These are phyloP conservation scores for Fusarium falciforme DNA, from an alignment of 2,329 filamentous ascomycete genomes.

Conservation along the genomic window DNA sequence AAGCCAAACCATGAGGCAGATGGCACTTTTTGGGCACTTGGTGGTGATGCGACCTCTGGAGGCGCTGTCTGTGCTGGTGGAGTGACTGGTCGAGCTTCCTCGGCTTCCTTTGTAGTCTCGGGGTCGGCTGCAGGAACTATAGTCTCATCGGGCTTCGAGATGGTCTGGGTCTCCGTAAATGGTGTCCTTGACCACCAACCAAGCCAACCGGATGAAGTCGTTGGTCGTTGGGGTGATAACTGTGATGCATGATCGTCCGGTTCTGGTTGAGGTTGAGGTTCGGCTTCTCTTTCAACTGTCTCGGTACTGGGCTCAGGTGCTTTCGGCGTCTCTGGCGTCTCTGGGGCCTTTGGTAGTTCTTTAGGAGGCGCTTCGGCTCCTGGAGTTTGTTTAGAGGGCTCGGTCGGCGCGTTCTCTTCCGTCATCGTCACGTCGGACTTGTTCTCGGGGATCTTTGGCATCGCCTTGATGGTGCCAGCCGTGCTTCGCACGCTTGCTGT, in stretches of 20 bases:
- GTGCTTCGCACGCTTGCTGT: slow-evolving; percentile 46
- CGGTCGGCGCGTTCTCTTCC: slow-evolving; percentile 23
- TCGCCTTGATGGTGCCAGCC: slow-evolving; percentile 32
- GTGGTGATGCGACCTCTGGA: slow-evolving; percentile 24
- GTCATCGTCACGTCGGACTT: slow-evolving; percentile 31
- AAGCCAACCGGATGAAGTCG: slow-evolving; percentile 63
- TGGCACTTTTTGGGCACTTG: slow-evolving; percentile 24
- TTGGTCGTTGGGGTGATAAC: slow-evolving; percentile 28
- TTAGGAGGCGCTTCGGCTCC: slow-evolving; percentile 5
- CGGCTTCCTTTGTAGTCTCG: slow-evolving; percentile 24
- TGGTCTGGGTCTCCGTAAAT: slow-evolving; percentile 39
- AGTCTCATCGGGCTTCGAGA: slow-evolving; percentile 6
- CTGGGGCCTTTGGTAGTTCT: not conserved
- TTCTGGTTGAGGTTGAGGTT: slow-evolving; percentile 3
- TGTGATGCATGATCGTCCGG: not conserved
- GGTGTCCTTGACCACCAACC: slow-evolving; percentile 60
- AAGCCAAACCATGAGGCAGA: slow-evolving; percentile 56
- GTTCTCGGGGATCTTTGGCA: slow-evolving; percentile 43
- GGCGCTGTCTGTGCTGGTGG: slow-evolving; percentile 36
- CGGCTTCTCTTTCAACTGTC: not conserved
- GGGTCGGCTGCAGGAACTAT: slow-evolving; percentile 25
- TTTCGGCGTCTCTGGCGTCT: slow-evolving; percentile 9
- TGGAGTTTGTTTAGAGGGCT: slow-evolving; percentile 16
- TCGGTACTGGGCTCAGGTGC: not conserved
- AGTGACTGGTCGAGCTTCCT: slow-evolving; percentile 35